phyloP scores from a whole-genome alignment of 2,329 filamentous ascomycete genomes.

The Aspergillus phoenicis region DNA sequence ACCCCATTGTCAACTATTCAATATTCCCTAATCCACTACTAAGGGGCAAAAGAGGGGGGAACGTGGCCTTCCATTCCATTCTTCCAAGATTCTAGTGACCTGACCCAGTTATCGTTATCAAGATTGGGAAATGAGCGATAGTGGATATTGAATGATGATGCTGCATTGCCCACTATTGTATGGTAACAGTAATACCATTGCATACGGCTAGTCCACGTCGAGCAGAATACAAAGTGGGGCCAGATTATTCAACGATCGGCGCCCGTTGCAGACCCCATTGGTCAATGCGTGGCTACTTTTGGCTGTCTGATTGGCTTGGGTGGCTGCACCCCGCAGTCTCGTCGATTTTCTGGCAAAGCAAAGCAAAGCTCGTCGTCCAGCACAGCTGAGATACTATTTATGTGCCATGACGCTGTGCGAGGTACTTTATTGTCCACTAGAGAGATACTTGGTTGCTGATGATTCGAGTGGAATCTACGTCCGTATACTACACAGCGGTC shows the following conservation, averaged over 20 bases:
- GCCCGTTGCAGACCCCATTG: conserved; percentile 13
- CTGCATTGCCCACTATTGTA: background rate
- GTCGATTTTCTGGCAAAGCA: conserved; percentile 7
- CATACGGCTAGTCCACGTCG: background rate
- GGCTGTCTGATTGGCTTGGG: conserved; percentile 1
- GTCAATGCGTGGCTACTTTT: conserved; percentile 13
- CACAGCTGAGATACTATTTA: background rate
- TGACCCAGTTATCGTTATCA: conserved; percentile 1
- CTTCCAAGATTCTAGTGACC: background rate
- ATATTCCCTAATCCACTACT: background rate
- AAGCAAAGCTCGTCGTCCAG: background rate
- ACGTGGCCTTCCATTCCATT: background rate
- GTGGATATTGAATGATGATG: background rate
- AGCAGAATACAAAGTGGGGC: background rate
- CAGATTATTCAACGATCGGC: conserved; percentile 17
- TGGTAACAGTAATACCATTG: background rate
- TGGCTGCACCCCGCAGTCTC: conserved; percentile 20
- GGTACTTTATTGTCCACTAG: background rate
- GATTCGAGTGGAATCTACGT: background rate
- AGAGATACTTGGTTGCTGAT: background rate
- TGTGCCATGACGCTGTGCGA: background rate
- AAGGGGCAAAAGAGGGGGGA: background rate
- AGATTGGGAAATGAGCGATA: background rate
- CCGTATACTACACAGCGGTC: background rate
- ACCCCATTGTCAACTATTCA: too few species aligned